These are phyloP conservation scores for Jackrogersella minutella DNA, from an alignment of 495 filamentous ascomycete genomes.

Conservation along the genomic window DNA sequence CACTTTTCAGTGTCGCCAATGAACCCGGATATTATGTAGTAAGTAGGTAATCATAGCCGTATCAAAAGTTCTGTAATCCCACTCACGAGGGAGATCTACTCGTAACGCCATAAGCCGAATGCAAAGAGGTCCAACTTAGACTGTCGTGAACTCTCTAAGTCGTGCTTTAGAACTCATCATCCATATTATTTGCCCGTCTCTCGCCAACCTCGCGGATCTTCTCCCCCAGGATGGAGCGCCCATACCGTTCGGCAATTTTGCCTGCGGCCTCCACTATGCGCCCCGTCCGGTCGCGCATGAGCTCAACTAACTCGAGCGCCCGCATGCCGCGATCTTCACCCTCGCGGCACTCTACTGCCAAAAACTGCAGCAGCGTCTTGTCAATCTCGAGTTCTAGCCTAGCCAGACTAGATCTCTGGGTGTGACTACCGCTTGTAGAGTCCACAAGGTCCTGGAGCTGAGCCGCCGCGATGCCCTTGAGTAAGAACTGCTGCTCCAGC, in stretches of 20 bases:
- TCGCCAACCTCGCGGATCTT: constrained; percentile 87
- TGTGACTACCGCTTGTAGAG: constrained; percentile 61
- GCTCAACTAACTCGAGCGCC: constrained; percentile 79
- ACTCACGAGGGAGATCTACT: background rate
- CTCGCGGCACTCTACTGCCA: constrained; percentile 88
- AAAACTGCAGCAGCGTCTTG: constrained; percentile 85
- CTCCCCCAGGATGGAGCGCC: constrained; percentile 75
- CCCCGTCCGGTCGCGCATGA: constrained; percentile 80
- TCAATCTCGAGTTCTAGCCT: constrained; percentile 81
- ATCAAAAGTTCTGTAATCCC: constrained; percentile 1
- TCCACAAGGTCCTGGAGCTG: constrained; percentile 77
- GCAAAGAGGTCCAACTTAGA: too few species aligned
- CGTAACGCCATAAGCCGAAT: constrained; percentile 12
- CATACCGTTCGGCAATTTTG: constrained; percentile 84
- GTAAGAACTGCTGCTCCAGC: constrained; percentile 82
- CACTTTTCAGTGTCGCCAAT: background rate
- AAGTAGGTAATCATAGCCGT: constrained; percentile 11
- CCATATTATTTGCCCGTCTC: constrained; percentile 64
- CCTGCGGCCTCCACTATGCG: constrained; percentile 86
- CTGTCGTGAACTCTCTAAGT: background rate
- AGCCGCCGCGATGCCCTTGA: constrained; percentile 71
- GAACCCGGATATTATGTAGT: constrained; percentile 7
- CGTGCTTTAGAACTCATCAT: constrained; percentile 48
- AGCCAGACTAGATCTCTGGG: constrained; percentile 72
- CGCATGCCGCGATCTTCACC: constrained; percentile 94